Conservation (phyloP, 2,329 filamentous ascomycete genomes). For the Paecilomyces fulvus region DNA sequence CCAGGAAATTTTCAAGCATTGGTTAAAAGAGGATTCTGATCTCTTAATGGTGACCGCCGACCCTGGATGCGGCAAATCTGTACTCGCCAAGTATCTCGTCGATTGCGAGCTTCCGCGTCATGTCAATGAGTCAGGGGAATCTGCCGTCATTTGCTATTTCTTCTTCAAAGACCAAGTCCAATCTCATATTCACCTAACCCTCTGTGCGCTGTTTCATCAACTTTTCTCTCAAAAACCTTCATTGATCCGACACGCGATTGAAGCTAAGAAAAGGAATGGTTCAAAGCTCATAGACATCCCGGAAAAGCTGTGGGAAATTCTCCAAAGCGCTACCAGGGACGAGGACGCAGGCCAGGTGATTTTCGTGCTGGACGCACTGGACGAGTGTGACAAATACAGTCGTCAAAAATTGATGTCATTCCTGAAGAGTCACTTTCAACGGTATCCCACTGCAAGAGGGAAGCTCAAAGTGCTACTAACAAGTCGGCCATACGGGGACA, state of each 20-base stretch:
- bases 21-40: conserved; percentile 3
- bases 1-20: conserved; percentile 8
- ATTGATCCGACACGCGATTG: conserved; percentile 27
- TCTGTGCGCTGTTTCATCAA: conserved; percentile 37
- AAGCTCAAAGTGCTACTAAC: conserved; percentile 29
- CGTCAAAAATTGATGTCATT: conserved; percentile 11
- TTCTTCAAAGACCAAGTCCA: conserved; percentile 38
- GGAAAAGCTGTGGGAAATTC: conserved; percentile 25
- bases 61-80: conserved; percentile 3
- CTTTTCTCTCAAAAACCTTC: conserved; percentile 23
- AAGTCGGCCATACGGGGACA: conserved; percentile 25
- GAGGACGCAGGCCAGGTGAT: conserved; percentile 20
- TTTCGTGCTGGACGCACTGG: conserved; percentile 34
- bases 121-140: conserved; percentile 8
- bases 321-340: conserved; percentile 19
- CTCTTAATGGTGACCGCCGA: conserved; percentile 3
- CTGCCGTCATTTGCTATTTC: conserved; percentile 31
- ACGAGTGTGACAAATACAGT: conserved; percentile 26
- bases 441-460: background rate
- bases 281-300: conserved; percentile 12
- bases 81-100: conserved; percentile 26
- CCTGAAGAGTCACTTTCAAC: background rate
- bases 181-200: conserved; percentile 24
- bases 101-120: conserved; percentile 15
- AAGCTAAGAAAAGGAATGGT: conserved; percentile 16